Evolutionary conservation across 805 yeast species (phyloP).

Genomic region (Candida easanensis): DNA sequence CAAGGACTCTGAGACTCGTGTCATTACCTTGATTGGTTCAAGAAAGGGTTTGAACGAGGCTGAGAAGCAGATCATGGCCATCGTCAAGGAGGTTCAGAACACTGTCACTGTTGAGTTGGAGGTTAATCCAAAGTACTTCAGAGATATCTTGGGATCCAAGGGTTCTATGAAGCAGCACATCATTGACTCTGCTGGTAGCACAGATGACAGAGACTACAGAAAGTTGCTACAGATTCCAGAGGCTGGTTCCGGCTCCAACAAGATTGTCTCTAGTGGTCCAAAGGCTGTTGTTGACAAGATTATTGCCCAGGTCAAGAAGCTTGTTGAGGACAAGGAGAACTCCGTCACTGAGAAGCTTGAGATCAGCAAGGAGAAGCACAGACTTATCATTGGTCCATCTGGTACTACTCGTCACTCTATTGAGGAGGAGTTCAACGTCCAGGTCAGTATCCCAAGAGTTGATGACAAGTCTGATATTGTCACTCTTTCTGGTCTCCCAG

Average conservation of each 20-base stretch:
- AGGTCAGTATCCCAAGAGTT: constrained; percentile 64
- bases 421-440: constrained; percentile 66
- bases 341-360: constrained; percentile 48
- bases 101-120: constrained; percentile 19
- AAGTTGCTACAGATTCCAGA: constrained; percentile 69
- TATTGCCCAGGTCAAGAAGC: constrained; percentile 54
- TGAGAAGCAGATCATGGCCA: constrained; percentile 52
- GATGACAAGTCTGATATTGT: constrained; percentile 48
- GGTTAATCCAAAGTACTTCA: constrained; percentile 21
- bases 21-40: constrained; percentile 75
- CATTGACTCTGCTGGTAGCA: constrained; percentile 74
- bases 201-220: constrained; percentile 47
- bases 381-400: constrained; percentile 75
- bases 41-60: constrained; percentile 74
- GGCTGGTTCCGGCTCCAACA: constrained; percentile 52
- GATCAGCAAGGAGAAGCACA: constrained; percentile 71
- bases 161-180: constrained; percentile 68
- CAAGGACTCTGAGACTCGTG: constrained; percentile 48
- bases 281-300: constrained; percentile 68
- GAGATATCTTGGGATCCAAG: constrained; percentile 18
- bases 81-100: constrained; percentile 57
- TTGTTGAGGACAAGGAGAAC: constrained; percentile 65
- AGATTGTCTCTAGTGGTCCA: constrained; percentile 72
- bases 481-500: constrained; percentile 63
- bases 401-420: constrained; percentile 72